Percentiles rank a stretch among this genome's conserved stretches.
Conservation (phyloP, 169 alveolate species). For the Eimeria necatrix region DNA sequence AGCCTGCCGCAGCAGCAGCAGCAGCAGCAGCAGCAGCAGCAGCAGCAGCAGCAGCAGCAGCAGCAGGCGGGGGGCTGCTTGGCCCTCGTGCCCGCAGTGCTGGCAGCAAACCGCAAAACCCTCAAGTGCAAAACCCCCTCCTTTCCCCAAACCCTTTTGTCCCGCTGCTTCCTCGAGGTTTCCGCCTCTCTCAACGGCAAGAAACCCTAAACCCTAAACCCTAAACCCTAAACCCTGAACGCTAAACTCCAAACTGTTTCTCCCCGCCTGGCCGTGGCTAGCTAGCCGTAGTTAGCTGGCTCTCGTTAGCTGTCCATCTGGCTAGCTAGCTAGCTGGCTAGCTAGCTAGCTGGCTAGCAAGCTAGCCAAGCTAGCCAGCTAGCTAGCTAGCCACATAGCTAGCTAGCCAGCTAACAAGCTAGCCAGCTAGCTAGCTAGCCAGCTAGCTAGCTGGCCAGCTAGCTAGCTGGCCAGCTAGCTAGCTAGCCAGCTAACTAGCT, state of each 20-base stretch:
- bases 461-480: background rate
- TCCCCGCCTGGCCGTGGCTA: too few species aligned
- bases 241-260: too few species aligned
- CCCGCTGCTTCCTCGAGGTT: background rate
- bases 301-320: too few species aligned
- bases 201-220: background rate
- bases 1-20: background rate
- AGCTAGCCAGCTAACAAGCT: background rate
- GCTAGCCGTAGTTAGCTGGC: background rate
- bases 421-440: background rate
- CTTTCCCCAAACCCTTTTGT: background rate
- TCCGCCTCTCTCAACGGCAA: background rate
- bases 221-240: too few species aligned
- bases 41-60: background rate
- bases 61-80: background rate
- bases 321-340: too few species aligned
- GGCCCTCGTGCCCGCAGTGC: background rate
- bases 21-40: constrained; percentile 17
- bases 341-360: too few species aligned
- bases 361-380: too few species aligned
- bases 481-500: background rate
- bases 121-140: background rate
- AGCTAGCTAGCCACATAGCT: background rate
- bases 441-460: background rate
- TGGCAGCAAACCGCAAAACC: background rate